Conservation (phyloP, 352 stramenopile species). For the Globisporangium splendens region DNA sequence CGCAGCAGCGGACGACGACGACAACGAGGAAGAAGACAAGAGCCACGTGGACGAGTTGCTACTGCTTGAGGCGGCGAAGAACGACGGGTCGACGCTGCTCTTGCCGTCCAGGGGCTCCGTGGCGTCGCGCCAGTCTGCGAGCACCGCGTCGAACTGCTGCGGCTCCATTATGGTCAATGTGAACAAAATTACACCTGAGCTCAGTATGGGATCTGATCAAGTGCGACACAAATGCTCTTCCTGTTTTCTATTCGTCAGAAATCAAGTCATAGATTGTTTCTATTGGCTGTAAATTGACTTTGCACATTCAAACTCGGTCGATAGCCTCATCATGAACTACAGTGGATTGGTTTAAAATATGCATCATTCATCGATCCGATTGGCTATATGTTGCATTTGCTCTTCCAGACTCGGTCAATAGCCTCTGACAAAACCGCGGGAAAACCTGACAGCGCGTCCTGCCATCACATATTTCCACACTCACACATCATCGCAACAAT, state of each 20-base stretch:
- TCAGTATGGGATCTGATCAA: too few relatives aligned
- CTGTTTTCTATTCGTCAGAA: too few relatives aligned
- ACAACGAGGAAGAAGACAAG: too few relatives aligned
- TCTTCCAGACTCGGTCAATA: not conserved
- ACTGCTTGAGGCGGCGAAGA: not conserved
- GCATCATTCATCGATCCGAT: not conserved
- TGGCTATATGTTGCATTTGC: not conserved
- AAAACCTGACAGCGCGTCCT: not conserved
- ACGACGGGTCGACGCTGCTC: slow-evolving; percentile 3
- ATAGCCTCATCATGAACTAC: not conserved
- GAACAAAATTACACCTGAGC: too few relatives aligned
- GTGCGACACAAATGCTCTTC: too few relatives aligned
- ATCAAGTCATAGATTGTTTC: not conserved
- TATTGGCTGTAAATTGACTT: not conserved
- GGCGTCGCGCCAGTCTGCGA: slow-evolving; percentile 12
- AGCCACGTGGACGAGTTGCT: not conserved
- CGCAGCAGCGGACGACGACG: not conserved
- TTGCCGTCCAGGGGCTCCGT: slow-evolving; percentile 13
- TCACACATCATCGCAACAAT: too few relatives aligned
- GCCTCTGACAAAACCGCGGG: not conserved
- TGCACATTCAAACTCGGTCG: not conserved
- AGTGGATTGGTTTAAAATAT: too few relatives aligned
- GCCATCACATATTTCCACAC: not conserved
- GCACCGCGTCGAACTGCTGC: slow-evolving; percentile 13
- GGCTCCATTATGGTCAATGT: not conserved